Conservation (phyloP, 495 filamentous ascomycete genomes). For the Rostrohypoxylon terebratum region DNA sequence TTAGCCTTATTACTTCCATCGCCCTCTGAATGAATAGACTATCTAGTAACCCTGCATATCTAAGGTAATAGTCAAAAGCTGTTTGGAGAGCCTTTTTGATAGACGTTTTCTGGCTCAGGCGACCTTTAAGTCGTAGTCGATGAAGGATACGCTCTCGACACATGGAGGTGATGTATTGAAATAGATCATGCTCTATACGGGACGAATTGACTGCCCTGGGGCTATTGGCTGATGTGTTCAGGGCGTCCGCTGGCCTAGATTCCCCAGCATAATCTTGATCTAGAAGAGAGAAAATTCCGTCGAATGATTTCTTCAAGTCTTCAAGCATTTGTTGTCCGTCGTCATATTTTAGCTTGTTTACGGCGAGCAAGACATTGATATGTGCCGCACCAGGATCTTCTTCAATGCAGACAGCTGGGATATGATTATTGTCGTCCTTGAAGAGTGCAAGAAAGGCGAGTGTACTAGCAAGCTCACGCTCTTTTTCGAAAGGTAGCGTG, state of each 20-base stretch:
- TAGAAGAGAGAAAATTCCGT: conserved; percentile 48
- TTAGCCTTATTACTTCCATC: conserved; percentile 24
- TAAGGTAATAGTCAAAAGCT: conserved; percentile 19
- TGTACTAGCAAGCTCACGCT: conserved; percentile 46
- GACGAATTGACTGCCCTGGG: background rate
- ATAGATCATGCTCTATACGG: conserved; percentile 44
- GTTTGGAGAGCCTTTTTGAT: conserved; percentile 40
- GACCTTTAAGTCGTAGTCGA: conserved; percentile 45
- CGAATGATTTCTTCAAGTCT: conserved; percentile 49
- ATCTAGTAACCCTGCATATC: background rate
- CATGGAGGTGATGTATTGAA: conserved; percentile 52
- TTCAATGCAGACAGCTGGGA: conserved; percentile 56
- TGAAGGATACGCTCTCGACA: conserved; percentile 52
- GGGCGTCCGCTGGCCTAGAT: background rate
- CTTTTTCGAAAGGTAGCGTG: conserved; percentile 51
- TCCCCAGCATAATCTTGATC: conserved; percentile 27
- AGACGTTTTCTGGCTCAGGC: conserved; percentile 29
- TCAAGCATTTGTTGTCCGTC: conserved; percentile 32
- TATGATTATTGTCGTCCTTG: conserved; percentile 49
- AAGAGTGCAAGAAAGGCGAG: conserved; percentile 56
- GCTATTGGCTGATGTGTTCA: background rate
- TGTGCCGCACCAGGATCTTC: conserved; percentile 39
- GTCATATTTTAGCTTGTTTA: conserved; percentile 47
- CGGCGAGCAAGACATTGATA: conserved; percentile 53
- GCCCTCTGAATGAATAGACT: conserved; percentile 13